A percentile compares a stretch with the other conserved stretches of the same genome.
These are phyloP conservation scores for Mayamaea pseudoterrestris DNA, from an alignment of 108 stramenopile species.

Conservation along the genomic window DNA sequence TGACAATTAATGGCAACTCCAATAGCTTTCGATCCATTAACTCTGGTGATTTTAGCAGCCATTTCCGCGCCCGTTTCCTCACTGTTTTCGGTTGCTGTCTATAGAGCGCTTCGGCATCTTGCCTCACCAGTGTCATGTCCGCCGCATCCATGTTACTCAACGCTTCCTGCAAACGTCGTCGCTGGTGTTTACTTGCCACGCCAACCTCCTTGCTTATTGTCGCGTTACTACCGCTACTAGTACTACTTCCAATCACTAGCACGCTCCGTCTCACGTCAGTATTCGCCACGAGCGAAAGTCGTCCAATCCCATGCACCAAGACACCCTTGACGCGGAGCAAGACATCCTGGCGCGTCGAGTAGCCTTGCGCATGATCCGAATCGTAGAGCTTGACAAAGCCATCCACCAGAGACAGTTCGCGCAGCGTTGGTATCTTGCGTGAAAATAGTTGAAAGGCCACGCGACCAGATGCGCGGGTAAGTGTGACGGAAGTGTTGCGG, in stretches of 20 bases:
- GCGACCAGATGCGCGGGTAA: slow-evolving; percentile 41
- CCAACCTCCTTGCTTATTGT: background rate
- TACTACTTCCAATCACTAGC: background rate
- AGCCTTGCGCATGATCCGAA: slow-evolving; percentile 35
- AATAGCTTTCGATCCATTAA: background rate
- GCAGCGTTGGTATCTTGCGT: slow-evolving; percentile 64
- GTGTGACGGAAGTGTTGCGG: slow-evolving; percentile 9
- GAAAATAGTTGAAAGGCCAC: slow-evolving; percentile 62
- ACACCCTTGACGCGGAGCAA: slow-evolving; percentile 61
- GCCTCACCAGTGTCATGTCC: background rate
- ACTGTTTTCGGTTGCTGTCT: background rate
- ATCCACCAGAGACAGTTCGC: slow-evolving; percentile 68
- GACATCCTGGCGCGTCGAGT: slow-evolving; percentile 48
- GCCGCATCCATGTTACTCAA: too few relatives aligned
- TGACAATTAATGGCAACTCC: background rate
- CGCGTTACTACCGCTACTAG: background rate
- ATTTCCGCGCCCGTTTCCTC: background rate
- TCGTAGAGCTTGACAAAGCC: slow-evolving; percentile 71
- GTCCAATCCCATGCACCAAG: slow-evolving; percentile 54
- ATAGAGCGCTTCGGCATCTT: background rate
- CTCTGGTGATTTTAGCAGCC: background rate
- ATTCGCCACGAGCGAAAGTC: slow-evolving; percentile 47
- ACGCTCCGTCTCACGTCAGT: background rate
- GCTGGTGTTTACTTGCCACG: too few relatives aligned
- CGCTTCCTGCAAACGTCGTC: too few relatives aligned